Evolutionary conservation across 352 stramenopile species (phyloP).

Genomic region (Phytophthora vignae): DNA sequence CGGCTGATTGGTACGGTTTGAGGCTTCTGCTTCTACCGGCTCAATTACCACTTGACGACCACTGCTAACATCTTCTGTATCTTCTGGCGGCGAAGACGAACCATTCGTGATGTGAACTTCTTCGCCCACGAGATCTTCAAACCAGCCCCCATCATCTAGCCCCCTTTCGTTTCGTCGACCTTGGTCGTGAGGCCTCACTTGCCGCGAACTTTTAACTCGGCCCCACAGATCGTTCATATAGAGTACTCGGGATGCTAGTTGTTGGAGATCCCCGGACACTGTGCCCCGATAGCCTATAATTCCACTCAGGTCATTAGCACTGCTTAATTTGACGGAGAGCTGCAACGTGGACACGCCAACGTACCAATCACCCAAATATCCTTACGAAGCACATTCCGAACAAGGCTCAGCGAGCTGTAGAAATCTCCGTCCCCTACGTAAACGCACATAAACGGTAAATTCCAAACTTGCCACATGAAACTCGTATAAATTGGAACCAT

Average conservation of each 20-base stretch:
- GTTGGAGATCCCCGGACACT: slow-evolving; percentile 81
- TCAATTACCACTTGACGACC: slow-evolving; percentile 44
- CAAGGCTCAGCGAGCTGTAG: slow-evolving; percentile 85
- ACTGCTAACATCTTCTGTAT: slow-evolving; percentile 28
- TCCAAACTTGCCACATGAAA: background rate
- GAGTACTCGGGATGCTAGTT: slow-evolving; percentile 77
- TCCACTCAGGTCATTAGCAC: background rate
- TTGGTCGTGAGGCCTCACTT: slow-evolving; percentile 18
- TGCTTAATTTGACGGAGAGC: background rate
- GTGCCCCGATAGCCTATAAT: slow-evolving; percentile 70
- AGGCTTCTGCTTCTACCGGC: slow-evolving; percentile 9
- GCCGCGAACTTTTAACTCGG: slow-evolving; percentile 40
- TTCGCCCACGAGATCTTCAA: slow-evolving; percentile 39
- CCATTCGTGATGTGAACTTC: slow-evolving; percentile 14
- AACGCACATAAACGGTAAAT: slow-evolving; percentile 6
- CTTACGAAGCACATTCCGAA: slow-evolving; percentile 85
- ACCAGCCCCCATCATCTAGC: slow-evolving; percentile 15
- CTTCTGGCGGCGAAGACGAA: slow-evolving; percentile 14
- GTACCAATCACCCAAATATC: slow-evolving; percentile 88
- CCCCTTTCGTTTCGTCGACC: slow-evolving; percentile 13
- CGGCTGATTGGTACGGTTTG: slow-evolving; percentile 9
- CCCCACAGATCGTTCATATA: slow-evolving; percentile 79
- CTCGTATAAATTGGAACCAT: slow-evolving; percentile 5
- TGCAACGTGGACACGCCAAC: slow-evolving; percentile 7
- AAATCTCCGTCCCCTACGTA: slow-evolving; percentile 83